These are phyloP conservation scores for Calonectria henricotiae DNA, from an alignment of 2,329 filamentous ascomycete genomes.

Conservation along the genomic window DNA sequence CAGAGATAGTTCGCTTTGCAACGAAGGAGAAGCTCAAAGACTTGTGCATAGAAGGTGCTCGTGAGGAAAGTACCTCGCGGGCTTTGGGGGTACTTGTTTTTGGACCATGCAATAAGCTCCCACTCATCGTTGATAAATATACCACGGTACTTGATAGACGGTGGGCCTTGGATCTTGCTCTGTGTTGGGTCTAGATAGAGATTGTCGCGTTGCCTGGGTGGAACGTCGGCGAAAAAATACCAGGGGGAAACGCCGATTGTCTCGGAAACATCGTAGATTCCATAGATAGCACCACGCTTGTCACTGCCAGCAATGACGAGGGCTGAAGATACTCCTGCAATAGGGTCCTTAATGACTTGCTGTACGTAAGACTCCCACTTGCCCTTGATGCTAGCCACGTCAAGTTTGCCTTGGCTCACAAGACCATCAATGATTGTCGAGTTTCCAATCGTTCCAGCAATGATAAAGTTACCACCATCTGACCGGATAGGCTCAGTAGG, in stretches of 20 bases:
- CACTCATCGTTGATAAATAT: neutral
- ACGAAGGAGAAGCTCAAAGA: neutral
- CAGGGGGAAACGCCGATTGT: neutral
- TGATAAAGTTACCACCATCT: neutral
- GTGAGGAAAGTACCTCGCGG: neutral
- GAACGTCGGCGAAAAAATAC: neutral
- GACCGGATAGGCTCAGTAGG: neutral
- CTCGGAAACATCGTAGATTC: neutral
- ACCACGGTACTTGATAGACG: neutral
- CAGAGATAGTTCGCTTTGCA: neutral
- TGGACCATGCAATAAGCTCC: neutral
- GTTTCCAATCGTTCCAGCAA: neutral
- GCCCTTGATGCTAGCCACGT: neutral
- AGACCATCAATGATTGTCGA: neutral
- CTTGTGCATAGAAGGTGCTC: neutral
- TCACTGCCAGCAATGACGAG: neutral
- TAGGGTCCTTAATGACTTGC: neutral
- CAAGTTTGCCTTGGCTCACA: neutral
- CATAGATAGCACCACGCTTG: neutral
- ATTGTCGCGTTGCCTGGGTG: neutral
- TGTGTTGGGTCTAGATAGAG: neutral
- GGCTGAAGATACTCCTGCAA: neutral
- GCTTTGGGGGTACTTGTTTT: neutral
- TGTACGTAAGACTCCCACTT: neutral
- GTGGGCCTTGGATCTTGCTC: neutral